Evolutionary conservation across 768 basidiomycete genomes (phyloP).

Genomic region (Lyophyllum atratum): DNA sequence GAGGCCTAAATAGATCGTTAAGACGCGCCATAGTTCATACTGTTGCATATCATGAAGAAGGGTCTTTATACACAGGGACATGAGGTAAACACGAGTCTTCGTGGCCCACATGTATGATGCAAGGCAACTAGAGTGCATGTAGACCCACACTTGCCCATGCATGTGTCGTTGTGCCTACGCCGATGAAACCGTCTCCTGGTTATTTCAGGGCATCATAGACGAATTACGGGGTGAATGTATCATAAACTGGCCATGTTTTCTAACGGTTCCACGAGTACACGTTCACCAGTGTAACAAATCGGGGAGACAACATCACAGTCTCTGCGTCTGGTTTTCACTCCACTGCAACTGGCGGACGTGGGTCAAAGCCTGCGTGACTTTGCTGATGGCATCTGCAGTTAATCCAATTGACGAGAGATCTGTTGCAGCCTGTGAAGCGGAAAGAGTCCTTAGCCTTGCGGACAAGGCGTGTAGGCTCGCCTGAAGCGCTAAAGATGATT

Average conservation of each 20-base stretch:
- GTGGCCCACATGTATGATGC: not conserved
- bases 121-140: not conserved
- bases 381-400: conserved; percentile 70
- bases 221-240: not conserved
- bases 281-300: not conserved
- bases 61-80: conserved; percentile 1
- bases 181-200: not conserved
- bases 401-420: conserved; percentile 54
- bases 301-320: conserved; percentile 2
- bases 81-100: conserved; percentile 2
- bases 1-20: not conserved
- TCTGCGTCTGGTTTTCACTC: conserved; percentile 38
- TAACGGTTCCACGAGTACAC: not conserved
- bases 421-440: conserved; percentile 33
- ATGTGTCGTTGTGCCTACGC: not conserved
- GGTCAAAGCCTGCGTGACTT: conserved; percentile 61
- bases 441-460: conserved; percentile 46
- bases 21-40: not conserved
- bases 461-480: conserved; percentile 53
- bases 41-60: not conserved
- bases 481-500: conserved; percentile 52
- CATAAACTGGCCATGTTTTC: not conserved
- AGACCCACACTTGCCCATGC: not conserved
- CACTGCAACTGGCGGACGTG: conserved; percentile 61
- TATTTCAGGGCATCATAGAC: not conserved